Evolutionary conservation across 352 stramenopile genomes (phyloP), one percentile per base, ranked within the genome.

Genomic region (Globisporangium cystogenes): DNA sequence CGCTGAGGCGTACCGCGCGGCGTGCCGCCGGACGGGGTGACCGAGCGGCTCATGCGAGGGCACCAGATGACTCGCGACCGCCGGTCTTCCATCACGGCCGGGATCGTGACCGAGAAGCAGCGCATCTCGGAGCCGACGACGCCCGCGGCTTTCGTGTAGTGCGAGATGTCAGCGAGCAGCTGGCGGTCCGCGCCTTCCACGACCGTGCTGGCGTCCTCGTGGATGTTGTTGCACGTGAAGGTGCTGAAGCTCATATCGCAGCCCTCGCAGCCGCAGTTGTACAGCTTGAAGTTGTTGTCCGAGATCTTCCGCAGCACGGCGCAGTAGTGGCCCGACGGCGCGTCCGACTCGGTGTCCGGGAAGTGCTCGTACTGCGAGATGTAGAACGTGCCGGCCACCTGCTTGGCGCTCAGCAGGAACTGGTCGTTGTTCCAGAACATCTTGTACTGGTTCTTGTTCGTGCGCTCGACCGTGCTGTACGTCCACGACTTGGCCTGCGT

Each of bases 301-400:
- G 68, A 72, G 36, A 72, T 59, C 50, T 90, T 89, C 29, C 78
- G 78, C 29, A 94, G 64, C 12, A 94, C 74, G 2, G 77, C 80
- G 43, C 83, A 94, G 60, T 93, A 95, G 57, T 90, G 80, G 5
- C 66, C 73, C 11, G 60, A 80, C 0, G 76, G 75, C 20, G 79
- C 68, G 1, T 83, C 73, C 10, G 53, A 60, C 23, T 74, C 64
- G 1, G 67, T 70, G 46, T 93, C 80, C 1, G 85, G 76, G 59
- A 96, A 96, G 49, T 95, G 70, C 50, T 93, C 80, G 59, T 96
- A 96, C 57, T 95, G 85, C 21, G 82, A 95, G 60, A 95, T 94
- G 71, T 90, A 96, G 57, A 93, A 93, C 18, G 72, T 87, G 33
- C 78, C 78, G 29, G 77, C 79, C n/a, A 90, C 62, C 42, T 93